Conservation (phyloP, 208 protist species). For the Acanthamoeba culbertsoni region DNA sequence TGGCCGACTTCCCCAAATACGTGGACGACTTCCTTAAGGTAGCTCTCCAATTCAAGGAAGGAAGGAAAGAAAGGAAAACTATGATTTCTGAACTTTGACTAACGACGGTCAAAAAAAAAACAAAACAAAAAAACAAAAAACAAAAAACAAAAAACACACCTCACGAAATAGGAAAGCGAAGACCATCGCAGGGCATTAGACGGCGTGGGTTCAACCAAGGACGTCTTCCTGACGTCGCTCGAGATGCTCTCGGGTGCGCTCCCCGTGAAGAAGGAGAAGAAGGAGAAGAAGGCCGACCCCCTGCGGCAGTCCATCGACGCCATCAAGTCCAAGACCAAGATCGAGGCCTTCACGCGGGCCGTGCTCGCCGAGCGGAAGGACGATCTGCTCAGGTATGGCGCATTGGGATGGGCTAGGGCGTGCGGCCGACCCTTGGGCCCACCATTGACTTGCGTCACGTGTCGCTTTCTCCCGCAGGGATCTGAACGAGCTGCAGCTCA, state of each 20-base stretch:
- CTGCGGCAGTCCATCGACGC: conserved; percentile 2
- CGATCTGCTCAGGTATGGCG: not conserved
- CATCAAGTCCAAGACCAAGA: conserved; percentile 40
- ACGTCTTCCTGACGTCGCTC: conserved; percentile 22
- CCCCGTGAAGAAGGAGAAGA: not conserved
- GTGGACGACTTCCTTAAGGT: conserved; percentile 9
- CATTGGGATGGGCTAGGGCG: not conserved
- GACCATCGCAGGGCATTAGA: not conserved
- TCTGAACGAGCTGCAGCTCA: not conserved
- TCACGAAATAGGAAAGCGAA: conserved; percentile 13
- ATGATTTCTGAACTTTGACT: not conserved
- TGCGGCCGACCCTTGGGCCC: not conserved
- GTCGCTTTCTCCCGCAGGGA: too few relatives aligned
- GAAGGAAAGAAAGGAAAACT: too few relatives aligned
- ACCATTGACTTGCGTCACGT: too few relatives aligned
- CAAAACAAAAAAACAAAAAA: not conserved
- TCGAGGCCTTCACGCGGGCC: not conserved
- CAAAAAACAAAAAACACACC: not conserved
- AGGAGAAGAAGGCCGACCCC: not conserved
- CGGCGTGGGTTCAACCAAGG: not conserved
- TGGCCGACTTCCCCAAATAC: not conserved
- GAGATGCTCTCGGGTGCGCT: not conserved
- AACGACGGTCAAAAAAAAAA: too few relatives aligned
- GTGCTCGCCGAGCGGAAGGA: not conserved
- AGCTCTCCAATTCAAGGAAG: not conserved